phyloP scores from a whole-genome alignment of 2,329 filamentous ascomycete species.

The Teratosphaeriaceae sp. region DNA sequence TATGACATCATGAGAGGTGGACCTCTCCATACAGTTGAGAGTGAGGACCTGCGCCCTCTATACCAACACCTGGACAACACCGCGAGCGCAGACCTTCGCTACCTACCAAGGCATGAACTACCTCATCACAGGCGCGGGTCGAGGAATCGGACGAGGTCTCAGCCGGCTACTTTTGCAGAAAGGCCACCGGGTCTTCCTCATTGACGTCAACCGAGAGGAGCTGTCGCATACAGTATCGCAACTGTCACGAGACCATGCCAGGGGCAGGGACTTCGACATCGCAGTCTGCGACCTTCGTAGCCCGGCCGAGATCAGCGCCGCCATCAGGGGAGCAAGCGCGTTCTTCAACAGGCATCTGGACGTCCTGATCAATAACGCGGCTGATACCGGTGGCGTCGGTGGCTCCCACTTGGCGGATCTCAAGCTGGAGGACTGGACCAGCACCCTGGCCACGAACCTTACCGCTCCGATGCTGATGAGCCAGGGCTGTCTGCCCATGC shows the following conservation, averaged over 20 bases:
- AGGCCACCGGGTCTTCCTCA: conserved; percentile 36
- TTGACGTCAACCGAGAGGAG: conserved; percentile 34
- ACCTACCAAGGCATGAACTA: conserved; percentile 32
- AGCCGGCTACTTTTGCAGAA: conserved; percentile 31
- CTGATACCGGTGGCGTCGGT: conserved; percentile 32
- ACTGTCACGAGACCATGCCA: conserved; percentile 16
- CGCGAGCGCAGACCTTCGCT: not conserved
- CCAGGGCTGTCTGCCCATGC: conserved; percentile 23
- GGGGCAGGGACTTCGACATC: conserved; percentile 16
- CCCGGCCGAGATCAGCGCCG: conserved; percentile 26
- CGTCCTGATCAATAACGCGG: conserved; percentile 39
- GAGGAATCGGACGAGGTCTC: conserved; percentile 34
- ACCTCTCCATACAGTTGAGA: too few species aligned
- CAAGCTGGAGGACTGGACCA: conserved; percentile 34
- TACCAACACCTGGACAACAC: too few species aligned
- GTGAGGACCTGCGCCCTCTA: too few species aligned
- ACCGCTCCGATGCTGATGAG: conserved; percentile 30
- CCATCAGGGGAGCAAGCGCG: conserved; percentile 22
- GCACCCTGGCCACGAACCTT: conserved; percentile 33
- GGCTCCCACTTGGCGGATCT: conserved; percentile 25
- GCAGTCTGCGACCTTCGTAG: conserved; percentile 19
- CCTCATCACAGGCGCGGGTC: conserved; percentile 33
- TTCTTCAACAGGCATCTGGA: conserved; percentile 35
- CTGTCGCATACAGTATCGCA: conserved; percentile 30
- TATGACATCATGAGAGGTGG: too few species aligned